phyloP scores from a whole-genome alignment of 2,329 filamentous ascomycete genomes.

The Diplocarpon rosae region DNA sequence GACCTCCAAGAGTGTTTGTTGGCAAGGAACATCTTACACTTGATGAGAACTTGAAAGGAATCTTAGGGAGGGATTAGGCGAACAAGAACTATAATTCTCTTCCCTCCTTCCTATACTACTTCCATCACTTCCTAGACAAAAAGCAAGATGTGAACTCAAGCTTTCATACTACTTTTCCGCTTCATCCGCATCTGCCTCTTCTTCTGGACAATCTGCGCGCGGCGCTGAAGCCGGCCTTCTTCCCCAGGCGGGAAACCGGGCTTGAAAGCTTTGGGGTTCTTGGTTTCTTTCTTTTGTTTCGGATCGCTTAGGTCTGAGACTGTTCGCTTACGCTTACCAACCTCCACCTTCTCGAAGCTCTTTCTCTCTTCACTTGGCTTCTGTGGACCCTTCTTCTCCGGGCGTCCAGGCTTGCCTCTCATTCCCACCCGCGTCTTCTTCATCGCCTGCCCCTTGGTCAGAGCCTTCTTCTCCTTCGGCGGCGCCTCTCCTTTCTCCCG shows the following conservation, averaged over 20 bases:
- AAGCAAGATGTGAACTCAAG: too few species aligned
- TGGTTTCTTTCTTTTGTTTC: neutral
- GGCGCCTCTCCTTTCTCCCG: slow-evolving; percentile 24
- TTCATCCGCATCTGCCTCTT: slow-evolving; percentile 7
- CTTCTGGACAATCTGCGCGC: slow-evolving; percentile 8
- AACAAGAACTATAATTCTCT: too few species aligned
- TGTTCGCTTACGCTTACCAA: neutral
- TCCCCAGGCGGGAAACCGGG: slow-evolving; percentile 8
- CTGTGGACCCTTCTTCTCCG: slow-evolving; percentile 2
- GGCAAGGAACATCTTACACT: too few species aligned
- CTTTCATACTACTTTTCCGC: slow-evolving; percentile 1
- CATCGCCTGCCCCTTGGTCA: slow-evolving; percentile 25
- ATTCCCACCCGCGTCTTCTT: slow-evolving; percentile 29
- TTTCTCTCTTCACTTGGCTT: neutral
- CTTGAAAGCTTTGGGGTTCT: slow-evolving; percentile 1
- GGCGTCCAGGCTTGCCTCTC: slow-evolving; percentile 22
- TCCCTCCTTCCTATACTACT: too few species aligned
- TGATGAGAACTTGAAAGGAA: too few species aligned
- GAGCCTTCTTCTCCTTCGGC: slow-evolving; percentile 27
- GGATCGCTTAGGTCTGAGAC: neutral
- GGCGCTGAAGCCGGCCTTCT: slow-evolving; percentile 5
- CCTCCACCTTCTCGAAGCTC: slow-evolving; percentile 5
- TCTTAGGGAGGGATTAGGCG: too few species aligned
- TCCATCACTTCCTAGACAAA: too few species aligned
- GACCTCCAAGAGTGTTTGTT: too few species aligned